Evolutionary conservation across 495 filamentous ascomycete species (phyloP).

Genomic region (Cercophora newfieldiana): DNA sequence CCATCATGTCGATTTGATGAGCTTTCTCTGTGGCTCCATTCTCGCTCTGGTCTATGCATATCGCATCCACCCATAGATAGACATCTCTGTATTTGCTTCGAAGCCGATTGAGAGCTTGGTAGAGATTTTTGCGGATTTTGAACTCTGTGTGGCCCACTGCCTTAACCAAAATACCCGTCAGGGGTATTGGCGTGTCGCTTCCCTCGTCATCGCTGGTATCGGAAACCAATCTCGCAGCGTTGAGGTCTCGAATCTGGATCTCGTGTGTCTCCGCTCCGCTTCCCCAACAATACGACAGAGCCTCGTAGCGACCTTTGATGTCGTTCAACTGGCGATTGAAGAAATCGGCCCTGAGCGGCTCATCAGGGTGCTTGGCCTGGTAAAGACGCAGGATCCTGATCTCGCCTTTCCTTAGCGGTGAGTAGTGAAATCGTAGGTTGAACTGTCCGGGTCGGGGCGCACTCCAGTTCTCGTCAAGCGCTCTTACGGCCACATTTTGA

Average conservation of each 20-base stretch:
- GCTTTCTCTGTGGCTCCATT: slow-evolving; percentile 11
- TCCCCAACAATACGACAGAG: slow-evolving; percentile 9
- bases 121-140: slow-evolving; percentile 3
- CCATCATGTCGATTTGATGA: slow-evolving; percentile 26
- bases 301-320: neutral
- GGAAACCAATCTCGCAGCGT: neutral
- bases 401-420: too few species aligned
- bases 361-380: neutral
- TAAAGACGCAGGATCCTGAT: slow-evolving; percentile 3
- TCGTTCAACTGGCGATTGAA: neutral
- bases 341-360: neutral
- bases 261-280: neutral
- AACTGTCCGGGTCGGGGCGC: too few species aligned
- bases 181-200: neutral
- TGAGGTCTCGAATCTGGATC: slow-evolving; percentile 1
- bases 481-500: too few species aligned
- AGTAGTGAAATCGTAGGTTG: too few species aligned
- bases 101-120: slow-evolving; percentile 9
- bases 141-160: neutral
- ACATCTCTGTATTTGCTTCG: neutral
- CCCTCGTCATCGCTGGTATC: neutral
- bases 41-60: slow-evolving; percentile 19
- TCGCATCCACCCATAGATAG: slow-evolving; percentile 18
- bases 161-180: too few species aligned
- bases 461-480: too few species aligned